A percentile compares a stretch with the other conserved stretches of the same genome.
Evolutionary conservation across 805 yeast species (phyloP).

Genomic region (Starmerella sirachaensis): DNA sequence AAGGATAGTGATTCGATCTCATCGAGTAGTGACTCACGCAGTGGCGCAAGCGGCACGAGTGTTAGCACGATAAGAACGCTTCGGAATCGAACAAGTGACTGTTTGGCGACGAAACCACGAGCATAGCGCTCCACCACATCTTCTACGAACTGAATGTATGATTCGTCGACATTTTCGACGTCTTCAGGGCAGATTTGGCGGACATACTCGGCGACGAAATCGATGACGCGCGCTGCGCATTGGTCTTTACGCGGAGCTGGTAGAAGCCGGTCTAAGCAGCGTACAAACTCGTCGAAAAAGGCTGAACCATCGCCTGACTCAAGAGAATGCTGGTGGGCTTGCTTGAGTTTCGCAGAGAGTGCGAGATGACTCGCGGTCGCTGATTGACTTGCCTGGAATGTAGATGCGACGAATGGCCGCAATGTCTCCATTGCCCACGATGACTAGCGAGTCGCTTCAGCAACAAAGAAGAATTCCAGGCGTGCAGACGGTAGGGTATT

Average conservation of each 20-base stretch:
- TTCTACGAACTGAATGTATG: slow-evolving; percentile 12
- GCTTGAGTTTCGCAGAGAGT: slow-evolving; percentile 8
- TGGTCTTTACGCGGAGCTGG: slow-evolving; percentile 84
- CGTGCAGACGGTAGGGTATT: no score
- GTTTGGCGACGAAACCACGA: slow-evolving; percentile 68
- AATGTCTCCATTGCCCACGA: slow-evolving; percentile 1
- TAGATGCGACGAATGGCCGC: slow-evolving; percentile 6
- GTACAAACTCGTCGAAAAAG: slow-evolving; percentile 50
- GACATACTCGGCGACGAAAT: slow-evolving; percentile 77
- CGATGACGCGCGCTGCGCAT: slow-evolving; percentile 74
- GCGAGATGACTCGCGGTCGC: slow-evolving; percentile 5
- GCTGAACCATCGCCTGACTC: slow-evolving; percentile 20
- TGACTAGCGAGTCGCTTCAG: not conserved
- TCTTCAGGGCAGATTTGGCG: slow-evolving; percentile 54
- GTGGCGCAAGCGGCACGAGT: slow-evolving; percentile 59
- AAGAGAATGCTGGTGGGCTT: slow-evolving; percentile 7
- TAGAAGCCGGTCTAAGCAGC: slow-evolving; percentile 51
- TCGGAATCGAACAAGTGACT: slow-evolving; percentile 66
- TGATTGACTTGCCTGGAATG: slow-evolving; percentile 19
- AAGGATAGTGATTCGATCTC: slow-evolving; percentile 48
- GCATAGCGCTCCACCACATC: slow-evolving; percentile 30
- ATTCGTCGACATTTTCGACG: slow-evolving; percentile 37
- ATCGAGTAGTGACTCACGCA: slow-evolving; percentile 60
- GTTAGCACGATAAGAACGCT: slow-evolving; percentile 64
- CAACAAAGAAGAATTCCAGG: not conserved